Evolutionary conservation across 2,329 filamentous ascomycete genomes (phyloP), one percentile per base, ranked within the genome.

Genomic region (Penicillium sp.): DNA sequence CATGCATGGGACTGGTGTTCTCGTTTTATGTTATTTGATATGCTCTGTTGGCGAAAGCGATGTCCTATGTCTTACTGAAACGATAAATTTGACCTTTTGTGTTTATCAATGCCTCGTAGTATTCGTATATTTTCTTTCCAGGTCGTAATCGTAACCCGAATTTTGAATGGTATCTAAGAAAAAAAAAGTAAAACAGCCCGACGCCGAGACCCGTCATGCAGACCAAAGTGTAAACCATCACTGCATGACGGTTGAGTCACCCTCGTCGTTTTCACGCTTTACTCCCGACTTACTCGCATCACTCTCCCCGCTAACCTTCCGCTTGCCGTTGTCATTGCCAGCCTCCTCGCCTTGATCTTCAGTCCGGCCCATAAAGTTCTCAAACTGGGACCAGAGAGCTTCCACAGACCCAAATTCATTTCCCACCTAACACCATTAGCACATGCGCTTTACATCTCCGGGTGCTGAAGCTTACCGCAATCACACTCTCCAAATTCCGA

Each of bases 361-460:
- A 53, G 88, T 83, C 67, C 88, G 90, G 9, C 85, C 90, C 92
- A 97, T 97, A 65, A 97, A 92, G 63, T 88, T 89, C 77, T 99
- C 94, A 69, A 99, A 97, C 68, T 96, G 91, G 37, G 90, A 95
- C 94, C 94, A 99, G 16, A 99, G 82, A 30, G 91, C 91, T 74
- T 99, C 94, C 41, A 99, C 94, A 4, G 91, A 92, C n/a, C 89
- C 88, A 76, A 99, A 97, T 69, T 99, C 94, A 75, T 96, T 96
- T 36, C 94, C 94, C 50, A 99, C 87, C 87, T 90, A 1, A 26
- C n/a, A 17, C 10, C 3, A 26, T 57, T 41, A 61, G 47, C 44
- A 44, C 28, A 33, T 45, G 11, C 10, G 9, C 12, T n/a, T 25
- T 30, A 5, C 9, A 22, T 1, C 2, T 8, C 7, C 4, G 2